A percentile compares a stretch with the other conserved stretches of the same genome.
These are phyloP conservation scores for Botryobasidium botryosum DNA, from an alignment of 768 basidiomycete genomes.

Conservation along the genomic window DNA sequence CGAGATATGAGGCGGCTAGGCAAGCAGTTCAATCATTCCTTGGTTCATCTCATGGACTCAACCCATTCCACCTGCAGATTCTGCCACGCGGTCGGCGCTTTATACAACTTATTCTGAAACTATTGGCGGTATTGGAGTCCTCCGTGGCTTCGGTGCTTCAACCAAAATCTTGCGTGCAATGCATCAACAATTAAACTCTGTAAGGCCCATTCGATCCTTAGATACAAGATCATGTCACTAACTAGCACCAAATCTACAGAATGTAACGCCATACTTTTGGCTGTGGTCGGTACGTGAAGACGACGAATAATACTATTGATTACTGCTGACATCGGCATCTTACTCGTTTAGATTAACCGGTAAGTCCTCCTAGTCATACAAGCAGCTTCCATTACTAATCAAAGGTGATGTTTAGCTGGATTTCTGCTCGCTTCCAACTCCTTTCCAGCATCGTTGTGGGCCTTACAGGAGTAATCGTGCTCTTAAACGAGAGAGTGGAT, in stretches of 20 bases:
- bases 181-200: slow-evolving; percentile 66
- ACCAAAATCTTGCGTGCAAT: slow-evolving; percentile 76
- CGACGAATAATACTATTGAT: no score
- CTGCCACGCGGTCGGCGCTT: slow-evolving; percentile 32
- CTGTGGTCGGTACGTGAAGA: background rate
- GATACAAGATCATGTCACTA: no score
- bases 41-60: background rate
- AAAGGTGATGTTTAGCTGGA: slow-evolving; percentile 34
- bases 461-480: slow-evolving; percentile 44
- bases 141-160: slow-evolving; percentile 78
- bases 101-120: slow-evolving; percentile 37
- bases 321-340: slow-evolving; percentile 37
- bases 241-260: no score
- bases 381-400: background rate
- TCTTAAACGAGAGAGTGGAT: slow-evolving; percentile 51
- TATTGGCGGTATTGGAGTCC: slow-evolving; percentile 24
- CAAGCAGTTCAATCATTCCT: background rate
- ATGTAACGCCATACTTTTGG: background rate
- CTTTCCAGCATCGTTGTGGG: slow-evolving; percentile 57
- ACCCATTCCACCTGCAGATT: slow-evolving; percentile 17
- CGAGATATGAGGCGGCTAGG: slow-evolving; percentile 55
- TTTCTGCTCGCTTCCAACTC: slow-evolving; percentile 74
- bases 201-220: slow-evolving; percentile 27
- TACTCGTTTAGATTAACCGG: slow-evolving; percentile 85
- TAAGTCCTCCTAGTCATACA: background rate